Evolutionary conservation across 495 filamentous ascomycete genomes (phyloP).

Genomic region (Arthonia radiata): DNA sequence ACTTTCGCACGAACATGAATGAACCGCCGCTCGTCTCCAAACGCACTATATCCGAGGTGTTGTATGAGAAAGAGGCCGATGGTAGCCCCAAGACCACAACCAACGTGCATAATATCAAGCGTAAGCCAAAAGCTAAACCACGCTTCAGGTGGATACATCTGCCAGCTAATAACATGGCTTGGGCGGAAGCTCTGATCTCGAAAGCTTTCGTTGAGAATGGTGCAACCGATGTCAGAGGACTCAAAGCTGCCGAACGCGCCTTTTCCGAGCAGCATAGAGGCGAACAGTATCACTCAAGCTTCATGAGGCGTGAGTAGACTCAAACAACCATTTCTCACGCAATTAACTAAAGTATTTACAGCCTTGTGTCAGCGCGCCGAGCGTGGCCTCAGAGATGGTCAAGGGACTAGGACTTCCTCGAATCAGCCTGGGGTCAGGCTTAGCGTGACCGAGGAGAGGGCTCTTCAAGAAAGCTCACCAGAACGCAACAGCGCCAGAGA

Average conservation of each 20-base stretch:
- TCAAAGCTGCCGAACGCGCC: constrained; percentile 38
- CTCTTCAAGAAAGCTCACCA: no score
- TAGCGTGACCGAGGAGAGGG: no score
- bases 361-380: no score
- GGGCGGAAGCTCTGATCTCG: constrained; percentile 36
- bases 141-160: constrained; percentile 49
- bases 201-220: constrained; percentile 45
- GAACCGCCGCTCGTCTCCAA: constrained; percentile 15
- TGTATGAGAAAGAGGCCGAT: constrained; percentile 34
- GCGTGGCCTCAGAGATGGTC: no score
- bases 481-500: no score
- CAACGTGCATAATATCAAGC: constrained; percentile 24
- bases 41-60: constrained; percentile 29
- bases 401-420: no score
- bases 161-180: constrained; percentile 34
- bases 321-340: no score
- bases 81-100: constrained; percentile 28
- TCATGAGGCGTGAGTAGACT: no score
- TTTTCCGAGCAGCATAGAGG: constrained; percentile 41
- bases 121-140: constrained; percentile 14
- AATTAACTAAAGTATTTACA: no score
- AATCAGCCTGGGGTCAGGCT: no score
- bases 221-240: constrained; percentile 37
- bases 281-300: constrained; percentile 34
- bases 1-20: constrained; percentile 33